Evolutionary conservation across 2,329 filamentous ascomycete species (phyloP), one percentile per base, ranked within the genome.

Genomic region (Chrysoporthe cubensis): DNA sequence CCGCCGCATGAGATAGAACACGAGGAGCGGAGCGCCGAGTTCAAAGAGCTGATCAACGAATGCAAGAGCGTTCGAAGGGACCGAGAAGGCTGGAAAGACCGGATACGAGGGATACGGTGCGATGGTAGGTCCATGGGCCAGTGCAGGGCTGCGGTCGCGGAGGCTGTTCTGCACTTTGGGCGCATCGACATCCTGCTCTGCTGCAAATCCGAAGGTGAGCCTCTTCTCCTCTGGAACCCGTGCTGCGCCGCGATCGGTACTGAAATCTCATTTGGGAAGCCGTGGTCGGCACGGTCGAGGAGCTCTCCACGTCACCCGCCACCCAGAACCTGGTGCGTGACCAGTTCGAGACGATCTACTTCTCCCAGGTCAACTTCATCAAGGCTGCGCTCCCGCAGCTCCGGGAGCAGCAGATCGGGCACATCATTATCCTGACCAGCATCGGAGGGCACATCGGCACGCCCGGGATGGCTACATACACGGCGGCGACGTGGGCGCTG

Each of bases 311-410:
- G 42, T 90, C 85, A 34, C 85, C 86, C 4, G 86, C 89, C 56
- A 94, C 93, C 1, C 86, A 90, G 72, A 93, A 90, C 68, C 86
- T 97, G 21, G 90, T 96, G 46, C 88, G 92, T 70, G 92, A 97
- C 75, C 95, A 97, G 77, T 97, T 98, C 77, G 95, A 98, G 78
- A 90, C 89, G 71, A 93, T 97, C 74, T 98, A 96, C 83, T 98
- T 98, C 78, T 93, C 93, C 0, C 94, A 96, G 67, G 91, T 98
- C 78, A 98, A 98, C 80, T 93, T 97, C 76, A 96, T 98, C 82
- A 96, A 96, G 78, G 92, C 94, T 16, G 85, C 90, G 1, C 84
- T 99, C 32, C 94, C 95, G 0, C 85, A 90, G 65, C 90, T 98
- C 78, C 87, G 96, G 56, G 84, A 85, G 69, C 91, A 94, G 75